Evolutionary conservation across 2,329 filamentous ascomycete species (phyloP).

Genomic region (Cylindrodendrum hubeiense): DNA sequence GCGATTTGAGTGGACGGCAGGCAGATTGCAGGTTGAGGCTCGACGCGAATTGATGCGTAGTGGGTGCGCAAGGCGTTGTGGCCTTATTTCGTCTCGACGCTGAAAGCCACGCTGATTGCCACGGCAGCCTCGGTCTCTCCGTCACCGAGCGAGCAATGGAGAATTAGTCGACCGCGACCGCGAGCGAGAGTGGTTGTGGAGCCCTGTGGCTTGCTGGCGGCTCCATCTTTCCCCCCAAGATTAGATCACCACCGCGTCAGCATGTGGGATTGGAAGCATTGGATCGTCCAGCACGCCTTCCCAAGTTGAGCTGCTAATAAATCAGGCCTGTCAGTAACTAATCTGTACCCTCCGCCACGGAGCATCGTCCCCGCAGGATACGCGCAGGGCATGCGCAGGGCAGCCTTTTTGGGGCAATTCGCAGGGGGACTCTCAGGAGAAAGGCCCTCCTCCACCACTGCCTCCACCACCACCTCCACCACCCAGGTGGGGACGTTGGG

Average conservation of each 20-base stretch:
- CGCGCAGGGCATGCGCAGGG: not conserved
- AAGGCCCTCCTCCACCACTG: not conserved
- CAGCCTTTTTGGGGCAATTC: not conserved
- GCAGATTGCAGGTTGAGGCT: not conserved
- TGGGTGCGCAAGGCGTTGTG: not conserved
- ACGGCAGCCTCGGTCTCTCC: not conserved
- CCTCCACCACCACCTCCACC: not conserved
- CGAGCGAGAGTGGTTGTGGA: constrained; percentile 9
- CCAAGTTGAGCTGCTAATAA: not conserved
- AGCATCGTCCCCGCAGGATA: not conserved
- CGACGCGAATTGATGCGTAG: not conserved
- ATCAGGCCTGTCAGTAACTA: not conserved
- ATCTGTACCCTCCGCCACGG: no score
- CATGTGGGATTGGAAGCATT: constrained; percentile 4
- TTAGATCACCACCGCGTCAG: constrained; percentile 24
- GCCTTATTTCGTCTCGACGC: not conserved
- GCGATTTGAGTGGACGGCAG: not conserved
- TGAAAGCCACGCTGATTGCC: not conserved
- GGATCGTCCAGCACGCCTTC: not conserved
- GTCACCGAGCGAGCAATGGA: not conserved
- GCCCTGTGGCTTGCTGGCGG: constrained; percentile 10
- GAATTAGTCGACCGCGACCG: no score
- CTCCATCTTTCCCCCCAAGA: constrained; percentile 11
- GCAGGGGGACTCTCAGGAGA: not conserved
- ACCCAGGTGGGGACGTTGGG: not conserved